Evolutionary conservation across 2,329 filamentous ascomycete species (phyloP), one percentile per base, ranked within the genome.

Genomic region (Sporothrix schenckii): DNA sequence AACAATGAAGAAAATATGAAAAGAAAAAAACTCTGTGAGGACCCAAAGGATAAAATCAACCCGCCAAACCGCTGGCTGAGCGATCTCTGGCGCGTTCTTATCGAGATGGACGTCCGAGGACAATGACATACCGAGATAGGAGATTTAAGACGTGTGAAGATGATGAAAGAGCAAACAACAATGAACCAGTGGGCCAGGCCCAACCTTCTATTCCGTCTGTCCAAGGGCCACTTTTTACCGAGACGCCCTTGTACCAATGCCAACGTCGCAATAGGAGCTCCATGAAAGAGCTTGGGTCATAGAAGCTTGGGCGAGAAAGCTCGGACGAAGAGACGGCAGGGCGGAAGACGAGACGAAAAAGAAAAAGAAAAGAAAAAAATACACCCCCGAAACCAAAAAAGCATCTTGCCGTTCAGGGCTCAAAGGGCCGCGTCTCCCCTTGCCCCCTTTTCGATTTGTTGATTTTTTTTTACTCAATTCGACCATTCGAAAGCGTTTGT

Each of bases 321-420:
- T 66, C 44, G 44, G 61, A 50, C 41, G 24, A 39, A 27, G 19
- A 39, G 49, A 47, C 47, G 16, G 39, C n/a, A 27, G 58, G 39
- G 44, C 47, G 63, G 47, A 66, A 66, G 63, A 52, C 47, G 19
- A 66, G 47, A 66, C 27, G 63, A 52, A 53, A 66, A 52, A 9
- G 41, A n/a, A n/a, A n/a, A n/a, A n/a, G n/a, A n/a, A 44, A 44
- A 44, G 4, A 44, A 14, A 10, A 44, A 44, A 14, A 44, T 44
- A 14, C 27, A 66, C 61, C 44, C 34, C 44, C 58, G 41, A 65
- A 49, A 30, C 2, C 14, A n/a, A n/a, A 65, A 10, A 16, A n/a
- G 61, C 61, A 65, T 65, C 27, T 50, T 65, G 41, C 61, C 41
- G 21, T 50, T 13, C 41, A 65, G 61, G 61, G 61, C 19, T n/a